phyloP scores from a whole-genome alignment of 208 protist species.

The Crithidia sp. region DNA sequence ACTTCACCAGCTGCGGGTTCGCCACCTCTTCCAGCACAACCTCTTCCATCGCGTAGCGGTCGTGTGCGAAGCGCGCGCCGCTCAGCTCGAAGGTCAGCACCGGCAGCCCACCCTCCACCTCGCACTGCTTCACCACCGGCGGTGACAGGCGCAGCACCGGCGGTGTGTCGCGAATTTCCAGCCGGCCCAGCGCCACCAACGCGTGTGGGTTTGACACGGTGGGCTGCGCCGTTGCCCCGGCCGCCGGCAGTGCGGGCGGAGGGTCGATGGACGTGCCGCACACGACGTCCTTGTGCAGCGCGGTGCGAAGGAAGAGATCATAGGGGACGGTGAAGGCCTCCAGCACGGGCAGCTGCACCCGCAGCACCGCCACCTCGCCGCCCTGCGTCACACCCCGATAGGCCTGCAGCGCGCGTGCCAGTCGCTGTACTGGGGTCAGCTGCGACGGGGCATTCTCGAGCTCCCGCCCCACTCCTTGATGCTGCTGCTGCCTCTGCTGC shows the following conservation, averaged over 20 bases:
- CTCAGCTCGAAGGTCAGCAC: conserved; percentile 62
- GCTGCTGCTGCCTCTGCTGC: conserved; percentile 16
- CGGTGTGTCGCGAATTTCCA: conserved; percentile 68
- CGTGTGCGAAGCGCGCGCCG: conserved; percentile 48
- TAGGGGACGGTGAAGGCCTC: conserved; percentile 64
- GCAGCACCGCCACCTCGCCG: conserved; percentile 57
- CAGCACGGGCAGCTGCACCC: conserved; percentile 61
- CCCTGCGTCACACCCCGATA: conserved; percentile 58
- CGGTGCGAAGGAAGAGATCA: conserved; percentile 71
- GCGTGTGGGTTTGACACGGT: conserved; percentile 47
- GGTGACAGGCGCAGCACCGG: conserved; percentile 51
- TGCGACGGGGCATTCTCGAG: conserved; percentile 25
- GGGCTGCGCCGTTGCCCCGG: conserved; percentile 9
- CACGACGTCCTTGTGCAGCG: conserved; percentile 86
- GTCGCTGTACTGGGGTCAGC: conserved; percentile 41
- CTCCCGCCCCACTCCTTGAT: conserved; percentile 17
- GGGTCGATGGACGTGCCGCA: conserved; percentile 65
- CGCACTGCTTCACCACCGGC: conserved; percentile 80
- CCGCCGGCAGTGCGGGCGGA: conserved; percentile 10
- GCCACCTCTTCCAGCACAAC: conserved; percentile 74
- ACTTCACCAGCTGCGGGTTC: conserved; percentile 49
- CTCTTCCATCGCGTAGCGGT: conserved; percentile 30
- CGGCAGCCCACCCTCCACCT: conserved; percentile 83
- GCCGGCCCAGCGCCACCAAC: conserved; percentile 62
- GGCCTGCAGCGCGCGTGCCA: conserved; percentile 40